Conservation (phyloP, 2,329 filamentous ascomycete genomes). For the Hymenoscyphus fraxineus region DNA sequence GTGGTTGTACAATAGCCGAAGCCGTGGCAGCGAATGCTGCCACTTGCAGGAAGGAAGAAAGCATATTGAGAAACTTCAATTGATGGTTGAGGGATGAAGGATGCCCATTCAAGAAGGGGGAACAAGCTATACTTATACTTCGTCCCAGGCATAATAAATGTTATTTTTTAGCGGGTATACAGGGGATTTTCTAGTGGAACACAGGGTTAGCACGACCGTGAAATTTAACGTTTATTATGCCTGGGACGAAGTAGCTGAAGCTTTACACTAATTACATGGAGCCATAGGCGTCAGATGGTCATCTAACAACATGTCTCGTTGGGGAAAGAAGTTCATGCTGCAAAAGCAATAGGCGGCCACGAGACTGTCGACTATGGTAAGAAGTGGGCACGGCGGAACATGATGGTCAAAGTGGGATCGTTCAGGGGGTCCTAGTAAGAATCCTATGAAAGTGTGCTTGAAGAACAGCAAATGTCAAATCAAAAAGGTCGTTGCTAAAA, state of each 20-base stretch:
- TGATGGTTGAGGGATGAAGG: conserved; percentile 1
- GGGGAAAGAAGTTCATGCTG: too few species aligned
- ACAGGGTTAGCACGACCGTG: too few species aligned
- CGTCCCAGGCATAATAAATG: not conserved
- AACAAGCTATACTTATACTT: not conserved
- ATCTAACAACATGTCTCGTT: too few species aligned
- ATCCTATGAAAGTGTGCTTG: not conserved
- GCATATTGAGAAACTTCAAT: conserved; percentile 7
- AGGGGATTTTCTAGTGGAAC: too few species aligned
- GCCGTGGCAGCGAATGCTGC: conserved; percentile 22
- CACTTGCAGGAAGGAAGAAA: conserved; percentile 11
- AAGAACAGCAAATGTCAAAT: not conserved
- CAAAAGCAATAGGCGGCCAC: not conserved
- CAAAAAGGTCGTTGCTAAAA: not conserved
- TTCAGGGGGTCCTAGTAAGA: not conserved
- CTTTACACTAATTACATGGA: too few species aligned
- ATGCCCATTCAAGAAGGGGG: not conserved
- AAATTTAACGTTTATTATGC: too few species aligned
- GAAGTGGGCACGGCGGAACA: not conserved
- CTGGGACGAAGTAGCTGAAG: too few species aligned
- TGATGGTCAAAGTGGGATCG: not conserved
- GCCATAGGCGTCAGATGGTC: too few species aligned
- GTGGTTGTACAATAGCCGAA: conserved; percentile 18
- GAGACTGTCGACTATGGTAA: not conserved
- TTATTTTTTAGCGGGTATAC: too few species aligned